phyloP scores from a whole-genome alignment of 192 early-diverging fungal species.

The Oehlia diaphana region DNA sequence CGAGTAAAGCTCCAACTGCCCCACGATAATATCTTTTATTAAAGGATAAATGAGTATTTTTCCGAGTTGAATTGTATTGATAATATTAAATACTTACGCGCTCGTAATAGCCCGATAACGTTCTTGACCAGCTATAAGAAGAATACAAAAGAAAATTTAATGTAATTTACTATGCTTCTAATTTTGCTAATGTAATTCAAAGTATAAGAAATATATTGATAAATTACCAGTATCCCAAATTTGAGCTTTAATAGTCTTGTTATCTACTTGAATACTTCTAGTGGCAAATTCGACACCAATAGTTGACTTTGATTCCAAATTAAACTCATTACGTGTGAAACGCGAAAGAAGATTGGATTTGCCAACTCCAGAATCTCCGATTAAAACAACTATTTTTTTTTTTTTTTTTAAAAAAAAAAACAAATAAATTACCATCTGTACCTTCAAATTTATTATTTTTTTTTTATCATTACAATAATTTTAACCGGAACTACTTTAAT shows the following conservation, averaged over 20 bases:
- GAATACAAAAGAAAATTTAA: conserved; percentile 15
- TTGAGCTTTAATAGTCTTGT: conserved; percentile 98
- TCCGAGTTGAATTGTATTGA: background rate
- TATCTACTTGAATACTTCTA: conserved; percentile 92
- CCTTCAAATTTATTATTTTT: background rate
- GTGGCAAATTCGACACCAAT: conserved; percentile 99
- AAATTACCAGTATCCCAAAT: conserved; percentile 97
- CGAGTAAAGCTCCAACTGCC: conserved; percentile 94
- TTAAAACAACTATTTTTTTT: conserved; percentile 68
- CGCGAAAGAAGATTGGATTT: conserved; percentile 97
- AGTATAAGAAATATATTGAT: conserved; percentile 13
- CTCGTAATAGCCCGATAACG: conserved; percentile 86
- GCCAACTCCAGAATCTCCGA: conserved; percentile 95
- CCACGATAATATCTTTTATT: conserved; percentile 87
- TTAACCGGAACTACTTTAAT: background rate
- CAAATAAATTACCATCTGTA: background rate
- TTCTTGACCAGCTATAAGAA: conserved; percentile 58
- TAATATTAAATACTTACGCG: conserved; percentile 42
- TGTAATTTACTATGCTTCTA: background rate
- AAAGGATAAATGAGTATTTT: background rate
- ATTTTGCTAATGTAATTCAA: background rate
- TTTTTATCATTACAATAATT: background rate
- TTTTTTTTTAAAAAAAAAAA: background rate
- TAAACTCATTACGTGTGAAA: conserved; percentile 98
- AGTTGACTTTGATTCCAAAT: conserved; percentile 96